Conservation (phyloP, 306 rosid genomes). For the Oemleria cerasiformis region DNA sequence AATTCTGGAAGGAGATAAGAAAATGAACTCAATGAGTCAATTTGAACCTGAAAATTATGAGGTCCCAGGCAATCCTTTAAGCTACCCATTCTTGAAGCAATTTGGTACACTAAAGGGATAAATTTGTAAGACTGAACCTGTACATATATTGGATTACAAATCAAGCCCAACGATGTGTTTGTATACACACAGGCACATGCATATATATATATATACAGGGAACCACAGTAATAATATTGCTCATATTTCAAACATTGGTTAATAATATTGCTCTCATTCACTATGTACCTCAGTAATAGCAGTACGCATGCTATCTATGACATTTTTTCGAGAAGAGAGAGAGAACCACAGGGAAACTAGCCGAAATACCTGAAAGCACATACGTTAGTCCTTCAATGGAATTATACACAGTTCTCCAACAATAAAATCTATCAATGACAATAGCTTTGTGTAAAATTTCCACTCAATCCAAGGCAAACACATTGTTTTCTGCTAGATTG, state of each 20-base stretch:
- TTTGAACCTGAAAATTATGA: conserved; percentile 73
- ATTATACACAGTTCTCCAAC: neutral
- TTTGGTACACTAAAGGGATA: conserved; percentile 82
- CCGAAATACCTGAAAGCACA: conserved; percentile 76
- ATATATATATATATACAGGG: neutral
- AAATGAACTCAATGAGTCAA: conserved; percentile 11
- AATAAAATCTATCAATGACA: neutral
- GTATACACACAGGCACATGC: too few relatives aligned
- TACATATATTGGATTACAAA: neutral
- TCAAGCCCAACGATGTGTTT: neutral
- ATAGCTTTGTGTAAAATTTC: neutral
- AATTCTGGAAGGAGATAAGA: conserved; percentile 2
- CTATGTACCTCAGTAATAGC: conserved; percentile 64
- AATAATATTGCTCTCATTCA: neutral
- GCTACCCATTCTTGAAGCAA: conserved; percentile 97
- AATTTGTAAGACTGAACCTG: conserved; percentile 96
- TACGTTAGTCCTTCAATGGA: conserved; percentile 24
- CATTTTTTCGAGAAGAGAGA: conserved; percentile 60
- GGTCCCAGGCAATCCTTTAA: conserved; percentile 72
- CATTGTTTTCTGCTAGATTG: neutral
- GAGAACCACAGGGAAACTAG: conserved; percentile 84
- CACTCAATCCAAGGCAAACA: neutral
- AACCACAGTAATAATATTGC: neutral
- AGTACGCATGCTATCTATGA: conserved; percentile 66
- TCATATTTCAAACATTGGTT: neutral